These are phyloP conservation scores for Rusavskia elegans DNA, from an alignment of 495 filamentous ascomycete species.

Conservation along the genomic window DNA sequence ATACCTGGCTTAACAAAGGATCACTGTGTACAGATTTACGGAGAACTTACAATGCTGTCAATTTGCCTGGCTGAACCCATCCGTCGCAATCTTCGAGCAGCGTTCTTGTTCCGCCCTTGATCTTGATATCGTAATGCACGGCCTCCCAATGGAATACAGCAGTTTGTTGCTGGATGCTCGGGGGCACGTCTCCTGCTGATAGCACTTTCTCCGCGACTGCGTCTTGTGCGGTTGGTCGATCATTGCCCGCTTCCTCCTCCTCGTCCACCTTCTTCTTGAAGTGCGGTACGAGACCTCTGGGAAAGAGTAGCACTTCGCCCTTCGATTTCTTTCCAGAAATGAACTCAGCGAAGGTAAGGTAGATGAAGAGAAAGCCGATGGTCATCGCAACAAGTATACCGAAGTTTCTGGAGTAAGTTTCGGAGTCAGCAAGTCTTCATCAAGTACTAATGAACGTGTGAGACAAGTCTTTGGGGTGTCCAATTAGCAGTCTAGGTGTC, in stretches of 20 bases:
- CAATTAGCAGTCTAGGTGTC: no score
- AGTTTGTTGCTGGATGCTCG: slow-evolving; percentile 39
- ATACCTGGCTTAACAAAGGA: background rate
- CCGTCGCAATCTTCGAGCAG: slow-evolving; percentile 75
- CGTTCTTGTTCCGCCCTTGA: slow-evolving; percentile 57
- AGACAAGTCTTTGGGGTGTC: no score
- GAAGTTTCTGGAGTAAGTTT: slow-evolving; percentile 31
- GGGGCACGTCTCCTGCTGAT: slow-evolving; percentile 11
- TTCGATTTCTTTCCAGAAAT: slow-evolving; percentile 68
- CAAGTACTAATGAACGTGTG: no score
- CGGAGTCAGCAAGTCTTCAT: no score
- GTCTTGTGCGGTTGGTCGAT: slow-evolving; percentile 18
- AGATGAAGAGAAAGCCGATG: slow-evolving; percentile 44
- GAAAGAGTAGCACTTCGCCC: slow-evolving; percentile 80
- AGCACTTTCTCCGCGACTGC: slow-evolving; percentile 16
- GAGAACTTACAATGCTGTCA: slow-evolving; percentile 64
- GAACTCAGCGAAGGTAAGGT: slow-evolving; percentile 58
- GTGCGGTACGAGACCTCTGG: slow-evolving; percentile 51
- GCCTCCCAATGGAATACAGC: slow-evolving; percentile 77
- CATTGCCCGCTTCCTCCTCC: slow-evolving; percentile 24
- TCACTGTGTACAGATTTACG: background rate
- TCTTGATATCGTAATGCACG: slow-evolving; percentile 78
- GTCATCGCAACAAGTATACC: slow-evolving; percentile 68
- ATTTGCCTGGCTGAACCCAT: slow-evolving; percentile 80
- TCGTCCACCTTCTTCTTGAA: slow-evolving; percentile 42